Conservation (phyloP, 306 rosid genomes). For the Vigna radiata region DNA sequence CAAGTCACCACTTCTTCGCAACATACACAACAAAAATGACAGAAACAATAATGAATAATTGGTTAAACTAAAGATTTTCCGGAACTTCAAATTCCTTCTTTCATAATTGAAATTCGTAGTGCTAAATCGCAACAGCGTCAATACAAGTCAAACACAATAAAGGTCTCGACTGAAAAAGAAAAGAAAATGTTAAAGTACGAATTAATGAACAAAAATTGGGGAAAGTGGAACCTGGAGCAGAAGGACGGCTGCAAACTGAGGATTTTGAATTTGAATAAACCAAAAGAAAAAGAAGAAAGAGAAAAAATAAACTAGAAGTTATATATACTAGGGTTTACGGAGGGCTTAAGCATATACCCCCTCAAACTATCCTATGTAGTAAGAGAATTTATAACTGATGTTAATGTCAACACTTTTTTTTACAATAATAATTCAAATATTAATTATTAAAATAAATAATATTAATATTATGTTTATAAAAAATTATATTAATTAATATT, state of each 20-base stretch:
- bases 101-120: not conserved
- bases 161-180: not conserved
- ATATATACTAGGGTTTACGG: slow-evolving; percentile 35
- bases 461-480: too few relatives aligned
- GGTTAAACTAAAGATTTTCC: too few relatives aligned
- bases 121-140: not conserved
- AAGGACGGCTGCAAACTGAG: not conserved
- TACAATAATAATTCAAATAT: too few relatives aligned
- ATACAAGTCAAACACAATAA: not conserved
- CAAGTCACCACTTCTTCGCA: not conserved
- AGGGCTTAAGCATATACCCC: slow-evolving; percentile 10
- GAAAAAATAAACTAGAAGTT: not conserved
- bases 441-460: too few relatives aligned
- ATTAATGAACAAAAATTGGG: not conserved
- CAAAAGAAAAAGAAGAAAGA: too few relatives aligned
- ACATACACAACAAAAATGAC: not conserved
- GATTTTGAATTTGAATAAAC: not conserved
- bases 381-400: too few relatives aligned
- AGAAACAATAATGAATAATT: too few relatives aligned
- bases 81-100: too few relatives aligned
- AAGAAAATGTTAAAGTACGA: not conserved
- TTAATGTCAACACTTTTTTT: too few relatives aligned
- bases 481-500: too few relatives aligned
- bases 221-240: not conserved
- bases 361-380: too few relatives aligned